Conservation (phyloP, 2,329 filamentous ascomycete genomes). For the Penicillium sp. region DNA sequence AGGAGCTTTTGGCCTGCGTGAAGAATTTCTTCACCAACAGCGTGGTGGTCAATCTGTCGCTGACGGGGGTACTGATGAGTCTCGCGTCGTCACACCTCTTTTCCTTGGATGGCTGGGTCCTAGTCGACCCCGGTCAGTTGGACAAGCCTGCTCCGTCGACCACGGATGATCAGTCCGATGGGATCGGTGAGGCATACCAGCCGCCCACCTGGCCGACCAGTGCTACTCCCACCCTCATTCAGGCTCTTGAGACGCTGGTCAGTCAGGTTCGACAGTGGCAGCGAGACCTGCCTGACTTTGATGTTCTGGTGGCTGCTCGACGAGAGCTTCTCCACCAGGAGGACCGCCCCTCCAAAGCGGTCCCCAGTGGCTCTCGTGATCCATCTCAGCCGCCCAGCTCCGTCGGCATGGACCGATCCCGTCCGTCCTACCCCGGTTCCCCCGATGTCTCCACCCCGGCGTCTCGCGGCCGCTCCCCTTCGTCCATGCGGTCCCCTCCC, state of each 20-base stretch:
- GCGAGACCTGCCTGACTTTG: constrained; percentile 62
- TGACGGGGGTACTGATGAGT: constrained; percentile 77
- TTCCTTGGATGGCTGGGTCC: constrained; percentile 82
- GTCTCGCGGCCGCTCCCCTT: constrained; percentile 17
- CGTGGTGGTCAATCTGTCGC: constrained; percentile 80
- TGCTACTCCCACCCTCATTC: constrained; percentile 45
- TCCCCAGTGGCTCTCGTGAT: constrained; percentile 16
- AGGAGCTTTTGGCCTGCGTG: constrained; percentile 53
- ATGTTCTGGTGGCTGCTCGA: constrained; percentile 62
- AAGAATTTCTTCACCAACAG: constrained; percentile 82
- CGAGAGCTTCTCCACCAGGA: constrained; percentile 34
- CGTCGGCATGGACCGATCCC: constrained; percentile 15
- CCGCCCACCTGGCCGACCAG: constrained; percentile 46
- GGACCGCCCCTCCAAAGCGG: constrained; percentile 16
- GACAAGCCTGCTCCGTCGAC: constrained; percentile 18
- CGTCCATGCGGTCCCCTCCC: constrained; percentile 4
- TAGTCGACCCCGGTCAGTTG: constrained; percentile 64
- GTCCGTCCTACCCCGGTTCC: constrained; percentile 15
- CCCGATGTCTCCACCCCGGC: constrained; percentile 11
- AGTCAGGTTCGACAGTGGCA: constrained; percentile 60
- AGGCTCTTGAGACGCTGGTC: constrained; percentile 54
- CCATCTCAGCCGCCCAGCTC: constrained; percentile 18
- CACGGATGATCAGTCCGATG: constrained; percentile 28
- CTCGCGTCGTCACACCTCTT: constrained; percentile 80
- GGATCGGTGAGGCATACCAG: constrained; percentile 31